Conservation (phyloP, 73 alveolate genomes). For the Paramecium sexaurelia region DNA sequence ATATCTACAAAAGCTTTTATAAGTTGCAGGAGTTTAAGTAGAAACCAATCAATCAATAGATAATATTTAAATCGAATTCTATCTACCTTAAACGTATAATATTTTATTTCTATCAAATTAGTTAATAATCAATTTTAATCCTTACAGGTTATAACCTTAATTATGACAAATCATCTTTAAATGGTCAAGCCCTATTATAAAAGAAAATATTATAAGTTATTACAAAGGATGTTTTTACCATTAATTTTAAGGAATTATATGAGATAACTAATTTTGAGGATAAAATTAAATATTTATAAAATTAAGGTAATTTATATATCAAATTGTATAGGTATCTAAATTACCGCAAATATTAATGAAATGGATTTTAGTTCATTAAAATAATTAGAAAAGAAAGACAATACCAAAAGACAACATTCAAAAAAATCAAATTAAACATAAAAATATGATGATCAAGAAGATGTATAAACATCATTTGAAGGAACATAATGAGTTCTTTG, state of each 20-base stretch:
- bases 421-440: not conserved
- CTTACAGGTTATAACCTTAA: not conserved
- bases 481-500: not conserved
- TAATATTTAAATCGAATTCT: not conserved
- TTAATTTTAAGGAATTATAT: not conserved
- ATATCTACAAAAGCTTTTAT: not conserved
- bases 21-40: not conserved
- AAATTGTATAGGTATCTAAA: not conserved
- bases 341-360: not conserved
- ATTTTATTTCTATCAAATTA: not conserved
- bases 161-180: not conserved
- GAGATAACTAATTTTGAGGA: not conserved
- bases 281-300: not conserved
- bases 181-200: not conserved
- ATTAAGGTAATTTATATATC: not conserved
- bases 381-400: not conserved
- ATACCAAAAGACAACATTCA: not conserved
- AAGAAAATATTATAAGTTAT: not conserved
- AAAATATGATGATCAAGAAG: not conserved
- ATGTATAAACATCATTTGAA: too few relatives aligned
- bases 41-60: not conserved
- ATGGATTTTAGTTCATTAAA: not conserved
- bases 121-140: not conserved
- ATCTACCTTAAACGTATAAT: not conserved
- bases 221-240: not conserved